phyloP scores from a whole-genome alignment of 2,329 filamentous ascomycete species.

The Microdochium bolleyi region DNA sequence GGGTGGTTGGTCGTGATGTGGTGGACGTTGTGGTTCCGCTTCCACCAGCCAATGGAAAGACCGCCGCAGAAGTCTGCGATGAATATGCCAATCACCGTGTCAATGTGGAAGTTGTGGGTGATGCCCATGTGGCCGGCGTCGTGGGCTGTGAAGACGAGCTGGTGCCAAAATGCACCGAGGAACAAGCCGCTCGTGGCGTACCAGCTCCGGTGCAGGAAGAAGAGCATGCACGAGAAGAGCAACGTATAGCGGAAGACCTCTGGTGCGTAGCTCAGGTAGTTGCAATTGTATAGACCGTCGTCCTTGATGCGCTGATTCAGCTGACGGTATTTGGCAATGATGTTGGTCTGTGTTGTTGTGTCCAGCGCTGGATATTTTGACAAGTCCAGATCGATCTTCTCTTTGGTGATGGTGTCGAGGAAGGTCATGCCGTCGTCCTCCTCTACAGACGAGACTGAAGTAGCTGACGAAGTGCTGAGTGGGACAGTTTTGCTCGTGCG shows the following conservation, averaged over 20 bases:
- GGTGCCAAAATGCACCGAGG: constrained; percentile 85
- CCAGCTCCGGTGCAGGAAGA: constrained; percentile 55
- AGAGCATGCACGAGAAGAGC: constrained; percentile 55
- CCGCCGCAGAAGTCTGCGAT: constrained; percentile 87
- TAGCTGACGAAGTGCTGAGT: constrained; percentile 40
- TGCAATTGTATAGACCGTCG: constrained; percentile 76
- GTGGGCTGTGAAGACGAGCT: constrained; percentile 87
- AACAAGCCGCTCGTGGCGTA: constrained; percentile 64
- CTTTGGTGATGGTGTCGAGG: constrained; percentile 63
- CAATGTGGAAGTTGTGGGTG: constrained; percentile 78
- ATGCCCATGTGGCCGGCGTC: constrained; percentile 97
- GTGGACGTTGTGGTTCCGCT: constrained; percentile 90
- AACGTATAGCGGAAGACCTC: constrained; percentile 66
- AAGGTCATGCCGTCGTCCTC: constrained; percentile 52
- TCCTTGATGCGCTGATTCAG: constrained; percentile 64
- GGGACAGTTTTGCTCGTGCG: constrained; percentile 4
- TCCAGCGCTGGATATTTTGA: constrained; percentile 78
- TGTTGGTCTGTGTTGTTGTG: constrained; percentile 60
- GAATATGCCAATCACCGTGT: constrained; percentile 80
- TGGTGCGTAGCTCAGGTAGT: constrained; percentile 70
- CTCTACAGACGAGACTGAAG: constrained; percentile 48
- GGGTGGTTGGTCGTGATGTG: constrained; percentile 93
- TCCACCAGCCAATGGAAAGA: constrained; percentile 94
- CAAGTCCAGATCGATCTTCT: constrained; percentile 68
- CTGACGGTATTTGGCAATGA: constrained; percentile 74